Evolutionary conservation across 1,139 yeast species (phyloP), one percentile per base, ranked within the genome.

Genomic region (Blastobotrys aristatus): DNA sequence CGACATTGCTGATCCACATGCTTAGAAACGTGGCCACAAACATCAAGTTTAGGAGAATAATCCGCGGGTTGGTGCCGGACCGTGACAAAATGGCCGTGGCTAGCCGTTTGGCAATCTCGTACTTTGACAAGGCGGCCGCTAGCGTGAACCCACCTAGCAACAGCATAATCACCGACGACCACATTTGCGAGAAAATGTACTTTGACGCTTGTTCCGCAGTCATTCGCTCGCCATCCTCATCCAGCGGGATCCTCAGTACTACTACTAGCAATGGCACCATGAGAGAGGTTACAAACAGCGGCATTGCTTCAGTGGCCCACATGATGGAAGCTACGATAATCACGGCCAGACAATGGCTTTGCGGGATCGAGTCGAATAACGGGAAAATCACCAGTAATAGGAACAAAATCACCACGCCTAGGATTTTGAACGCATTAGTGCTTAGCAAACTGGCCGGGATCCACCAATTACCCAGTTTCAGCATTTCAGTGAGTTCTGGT

Each of bases 1-100:
- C 97, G 38, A 90, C 97, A 63, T 90, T 90, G 17, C 95, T 84
- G 44, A 90, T 92, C 95, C 96, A 90, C 89, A 92, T 90, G 11
- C 95, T 82, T 43, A 86, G 79, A 58, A 90, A 80, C 41, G 89
- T 72, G 0, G 96, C 88, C 44, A 90, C 92, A 43, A 76, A 70
- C 97, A 90, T 88, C 54, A 86, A 81, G 7, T 94, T 79, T 43
- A 89, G 68, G 40, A 89, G 70, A 21, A 90, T 84, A 45, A 78
- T 74, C 32, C 83, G 75, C 13, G 97, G 97, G 54, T 83, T 81
- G 3, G 94, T 84, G 13, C 97, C 96, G 1, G 95, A 95, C 44
- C 78, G 75, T 1, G 90, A 77, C 50, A 90, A 72, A 51, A 90
- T 82, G 63, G 78, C 79, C 0, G 96, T 86, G 3, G 96, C 87